Percentiles rank a stretch among this genome's conserved stretches.
phyloP scores from a whole-genome alignment of 2,329 filamentous ascomycete species.

The Tolypocladium ovalisporum region DNA sequence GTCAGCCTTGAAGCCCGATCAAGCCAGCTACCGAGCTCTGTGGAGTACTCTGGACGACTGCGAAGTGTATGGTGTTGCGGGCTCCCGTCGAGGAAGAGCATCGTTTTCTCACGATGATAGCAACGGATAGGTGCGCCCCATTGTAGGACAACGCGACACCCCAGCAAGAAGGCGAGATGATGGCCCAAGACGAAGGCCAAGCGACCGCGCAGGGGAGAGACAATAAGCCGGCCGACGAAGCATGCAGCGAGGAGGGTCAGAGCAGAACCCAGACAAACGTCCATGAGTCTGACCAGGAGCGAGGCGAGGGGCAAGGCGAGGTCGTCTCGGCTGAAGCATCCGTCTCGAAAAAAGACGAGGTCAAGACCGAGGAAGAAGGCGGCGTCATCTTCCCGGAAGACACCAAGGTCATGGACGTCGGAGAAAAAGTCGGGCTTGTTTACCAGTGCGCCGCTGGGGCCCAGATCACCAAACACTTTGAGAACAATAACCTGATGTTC shows the following conservation, averaged over 20 bases:
- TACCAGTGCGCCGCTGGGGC: slow-evolving; percentile 6
- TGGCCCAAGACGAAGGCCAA: not conserved
- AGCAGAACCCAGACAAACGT: not conserved
- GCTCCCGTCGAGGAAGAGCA: not conserved
- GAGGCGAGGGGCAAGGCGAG: not conserved
- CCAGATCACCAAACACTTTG: slow-evolving; percentile 8
- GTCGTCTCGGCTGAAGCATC: too few relatives aligned
- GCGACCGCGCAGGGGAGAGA: not conserved
- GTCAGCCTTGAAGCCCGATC: not conserved
- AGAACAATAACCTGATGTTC: slow-evolving; percentile 8
- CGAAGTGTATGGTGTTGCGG: not conserved
- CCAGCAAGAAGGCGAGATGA: not conserved
- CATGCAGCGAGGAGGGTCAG: not conserved
- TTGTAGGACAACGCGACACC: not conserved
- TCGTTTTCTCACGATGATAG: not conserved
- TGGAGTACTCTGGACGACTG: not conserved
- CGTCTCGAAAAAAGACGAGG: not conserved
- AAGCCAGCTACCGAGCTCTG: not conserved
- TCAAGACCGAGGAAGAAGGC: not conserved
- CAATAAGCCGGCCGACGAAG: not conserved
- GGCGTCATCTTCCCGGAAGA: not conserved
- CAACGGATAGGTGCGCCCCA: not conserved
- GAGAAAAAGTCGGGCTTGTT: slow-evolving; percentile 1
- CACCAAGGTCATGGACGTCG: rapidly evolving
- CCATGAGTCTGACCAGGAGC: too few relatives aligned